Evolutionary conservation across 352 stramenopile genomes (phyloP).

Genomic region (Pythium sukuiense): DNA sequence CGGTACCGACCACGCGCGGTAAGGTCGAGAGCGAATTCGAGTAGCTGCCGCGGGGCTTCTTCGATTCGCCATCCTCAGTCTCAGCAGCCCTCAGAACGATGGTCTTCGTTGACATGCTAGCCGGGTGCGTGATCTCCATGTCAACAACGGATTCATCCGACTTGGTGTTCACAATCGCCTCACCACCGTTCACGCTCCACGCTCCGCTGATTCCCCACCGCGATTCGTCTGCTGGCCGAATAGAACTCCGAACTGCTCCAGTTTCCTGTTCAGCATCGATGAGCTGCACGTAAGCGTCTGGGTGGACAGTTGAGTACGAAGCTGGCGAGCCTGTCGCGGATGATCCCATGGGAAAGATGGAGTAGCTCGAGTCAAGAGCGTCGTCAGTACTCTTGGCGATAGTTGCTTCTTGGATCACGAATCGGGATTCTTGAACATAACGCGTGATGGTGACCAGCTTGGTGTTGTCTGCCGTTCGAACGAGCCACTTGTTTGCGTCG

Average conservation of each 20-base stretch:
- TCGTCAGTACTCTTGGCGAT: slow-evolving; percentile 10
- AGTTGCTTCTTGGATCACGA: slow-evolving; percentile 35
- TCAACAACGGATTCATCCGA: slow-evolving; percentile 20
- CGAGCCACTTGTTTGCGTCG: slow-evolving; percentile 44
- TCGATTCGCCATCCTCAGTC: not conserved
- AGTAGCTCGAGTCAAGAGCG: slow-evolving; percentile 30
- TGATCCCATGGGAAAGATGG: slow-evolving; percentile 30
- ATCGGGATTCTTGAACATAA: slow-evolving; percentile 18
- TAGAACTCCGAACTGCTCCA: slow-evolving; percentile 13
- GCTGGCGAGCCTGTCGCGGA: slow-evolving; percentile 3
- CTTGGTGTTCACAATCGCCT: slow-evolving; percentile 25
- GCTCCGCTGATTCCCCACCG: slow-evolving; percentile 32
- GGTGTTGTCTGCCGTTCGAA: slow-evolving; percentile 43
- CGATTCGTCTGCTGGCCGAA: slow-evolving; percentile 17
- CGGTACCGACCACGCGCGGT: slow-evolving; percentile 40
- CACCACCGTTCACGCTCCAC: slow-evolving; percentile 24
- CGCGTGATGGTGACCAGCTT: slow-evolving; percentile 37
- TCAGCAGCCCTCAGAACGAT: slow-evolving; percentile 32
- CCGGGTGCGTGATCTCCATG: slow-evolving; percentile 27
- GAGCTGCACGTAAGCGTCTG: slow-evolving; percentile 47
- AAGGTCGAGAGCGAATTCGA: slow-evolving; percentile 16
- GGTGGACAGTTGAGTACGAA: slow-evolving; percentile 39
- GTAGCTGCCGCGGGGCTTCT: not conserved
- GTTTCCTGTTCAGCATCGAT: slow-evolving; percentile 11
- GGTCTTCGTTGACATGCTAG: slow-evolving; percentile 35